Conservation (phyloP, 306 rosid species). For the Morella rubra region DNA sequence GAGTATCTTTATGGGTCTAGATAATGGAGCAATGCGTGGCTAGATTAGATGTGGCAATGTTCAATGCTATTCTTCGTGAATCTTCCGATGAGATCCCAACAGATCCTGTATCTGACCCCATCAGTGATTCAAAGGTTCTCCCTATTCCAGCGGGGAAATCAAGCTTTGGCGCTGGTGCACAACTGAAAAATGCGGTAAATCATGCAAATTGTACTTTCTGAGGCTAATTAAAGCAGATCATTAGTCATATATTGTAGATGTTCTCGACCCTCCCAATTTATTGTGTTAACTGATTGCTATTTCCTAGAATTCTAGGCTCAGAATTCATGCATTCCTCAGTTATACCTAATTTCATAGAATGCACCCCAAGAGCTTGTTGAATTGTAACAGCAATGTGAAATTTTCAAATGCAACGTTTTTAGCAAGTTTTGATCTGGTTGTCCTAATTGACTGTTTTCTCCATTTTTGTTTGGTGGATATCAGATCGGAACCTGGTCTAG, state of each 20-base stretch:
- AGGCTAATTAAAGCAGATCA: constrained; percentile 3
- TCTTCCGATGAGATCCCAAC: constrained; percentile 86
- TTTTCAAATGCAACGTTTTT: constrained; percentile 8
- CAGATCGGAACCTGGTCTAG: constrained; percentile 99
- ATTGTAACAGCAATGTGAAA: neutral
- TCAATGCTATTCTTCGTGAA: constrained; percentile 97
- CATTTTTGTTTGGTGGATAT: constrained; percentile 27
- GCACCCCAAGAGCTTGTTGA: neutral
- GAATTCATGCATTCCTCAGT: neutral
- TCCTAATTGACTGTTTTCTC: constrained; percentile 7
- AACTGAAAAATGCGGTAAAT: constrained; percentile 85
- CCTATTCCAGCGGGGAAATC: constrained; percentile 75
- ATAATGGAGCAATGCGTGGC: constrained; percentile 95
- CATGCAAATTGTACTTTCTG: constrained; percentile 8
- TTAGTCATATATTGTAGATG: neutral
- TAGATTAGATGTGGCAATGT: constrained; percentile 96
- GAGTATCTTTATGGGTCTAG: constrained; percentile 37
- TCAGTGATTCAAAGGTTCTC: constrained; percentile 78
- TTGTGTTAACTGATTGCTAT: neutral
- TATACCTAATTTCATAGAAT: neutral
- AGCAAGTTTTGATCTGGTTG: neutral
- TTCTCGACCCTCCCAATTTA: neutral
- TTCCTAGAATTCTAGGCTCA: neutral
- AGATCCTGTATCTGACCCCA: constrained; percentile 95
- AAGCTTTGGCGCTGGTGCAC: constrained; percentile 96